phyloP scores from a whole-genome alignment of 2,329 filamentous ascomycete genomes.

The Xylaria multiplex region DNA sequence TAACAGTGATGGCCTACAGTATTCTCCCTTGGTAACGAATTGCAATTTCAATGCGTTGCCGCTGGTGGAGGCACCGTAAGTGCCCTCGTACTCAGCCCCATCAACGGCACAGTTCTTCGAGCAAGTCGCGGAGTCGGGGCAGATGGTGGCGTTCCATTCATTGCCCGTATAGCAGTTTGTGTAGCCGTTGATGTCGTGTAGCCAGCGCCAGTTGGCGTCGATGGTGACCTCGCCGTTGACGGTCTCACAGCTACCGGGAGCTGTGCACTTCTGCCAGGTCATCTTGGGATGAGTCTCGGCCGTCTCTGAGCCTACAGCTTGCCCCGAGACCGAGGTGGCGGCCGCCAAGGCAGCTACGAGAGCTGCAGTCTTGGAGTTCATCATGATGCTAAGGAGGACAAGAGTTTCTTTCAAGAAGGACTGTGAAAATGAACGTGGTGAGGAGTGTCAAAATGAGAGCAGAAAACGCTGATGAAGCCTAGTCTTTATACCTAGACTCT shows the following conservation, averaged over 20 bases:
- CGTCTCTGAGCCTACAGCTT: slow-evolving; percentile 54
- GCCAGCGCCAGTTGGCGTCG: slow-evolving; percentile 64
- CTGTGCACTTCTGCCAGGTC: slow-evolving; percentile 58
- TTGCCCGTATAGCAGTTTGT: slow-evolving; percentile 62
- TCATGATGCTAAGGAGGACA: slow-evolving; percentile 31
- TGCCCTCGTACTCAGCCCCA: slow-evolving; percentile 56
- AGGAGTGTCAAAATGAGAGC: slow-evolving; percentile 17
- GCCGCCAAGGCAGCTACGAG: slow-evolving; percentile 50
- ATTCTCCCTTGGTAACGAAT: slow-evolving; percentile 60
- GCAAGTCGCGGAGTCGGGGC: slow-evolving; percentile 52
- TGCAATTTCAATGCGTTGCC: slow-evolving; percentile 58
- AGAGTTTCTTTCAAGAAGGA: slow-evolving; percentile 12
- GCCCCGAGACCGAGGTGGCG: slow-evolving; percentile 49
- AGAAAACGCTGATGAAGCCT: slow-evolving; percentile 7
- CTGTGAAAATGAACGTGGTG: slow-evolving; percentile 25
- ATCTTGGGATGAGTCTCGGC: slow-evolving; percentile 58
- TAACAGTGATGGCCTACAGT: slow-evolving; percentile 39
- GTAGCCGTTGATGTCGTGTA: slow-evolving; percentile 53
- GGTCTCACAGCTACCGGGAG: slow-evolving; percentile 55
- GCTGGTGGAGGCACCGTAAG: slow-evolving; percentile 59
- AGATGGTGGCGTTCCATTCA: slow-evolving; percentile 50
- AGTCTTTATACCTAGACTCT: slow-evolving; percentile 32
- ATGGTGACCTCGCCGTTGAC: slow-evolving; percentile 57
- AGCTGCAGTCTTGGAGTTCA: slow-evolving; percentile 45
- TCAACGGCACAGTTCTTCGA: slow-evolving; percentile 56